phyloP scores from a whole-genome alignment of 192 early-diverging fungal species.

The Dimargaris xerosporica region DNA sequence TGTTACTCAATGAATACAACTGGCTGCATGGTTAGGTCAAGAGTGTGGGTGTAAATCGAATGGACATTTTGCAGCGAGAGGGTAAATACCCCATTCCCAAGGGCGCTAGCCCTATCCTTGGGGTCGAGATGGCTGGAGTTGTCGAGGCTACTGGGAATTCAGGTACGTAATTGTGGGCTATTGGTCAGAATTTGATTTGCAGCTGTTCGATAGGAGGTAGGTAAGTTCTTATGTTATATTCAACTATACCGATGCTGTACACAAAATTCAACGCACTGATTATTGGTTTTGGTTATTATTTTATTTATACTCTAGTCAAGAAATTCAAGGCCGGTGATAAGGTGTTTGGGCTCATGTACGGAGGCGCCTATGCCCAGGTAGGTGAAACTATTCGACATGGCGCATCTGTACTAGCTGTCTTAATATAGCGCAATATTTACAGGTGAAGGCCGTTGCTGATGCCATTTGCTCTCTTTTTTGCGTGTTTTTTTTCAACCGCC shows the following conservation, averaged over 20 bases:
- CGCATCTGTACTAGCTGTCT: too few species aligned
- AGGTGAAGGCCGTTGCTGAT: too few species aligned
- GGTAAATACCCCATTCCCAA: constrained; percentile 52
- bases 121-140: constrained; percentile 56
- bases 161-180: constrained; percentile 17
- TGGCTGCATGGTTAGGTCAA: constrained; percentile 31
- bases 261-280: background rate
- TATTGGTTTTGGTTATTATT: background rate
- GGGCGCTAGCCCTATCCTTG: constrained; percentile 44
- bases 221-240: background rate
- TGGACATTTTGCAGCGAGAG: constrained; percentile 61
- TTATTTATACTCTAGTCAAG: constrained; percentile 14
- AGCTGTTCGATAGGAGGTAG: background rate
- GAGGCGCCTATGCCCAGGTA: constrained; percentile 61
- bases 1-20: too few species aligned
- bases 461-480: too few species aligned
- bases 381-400: background rate
- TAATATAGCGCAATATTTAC: too few species aligned
- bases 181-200: background rate
- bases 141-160: constrained; percentile 32
- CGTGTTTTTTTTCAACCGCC: too few species aligned
- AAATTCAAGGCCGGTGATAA: constrained; percentile 44
- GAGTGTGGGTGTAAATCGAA: constrained; percentile 55
- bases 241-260: background rate
- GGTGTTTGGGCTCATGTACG: constrained; percentile 56